phyloP scores from a whole-genome alignment of 2,329 filamentous ascomycete genomes.

The Fusarium gaditjirri region DNA sequence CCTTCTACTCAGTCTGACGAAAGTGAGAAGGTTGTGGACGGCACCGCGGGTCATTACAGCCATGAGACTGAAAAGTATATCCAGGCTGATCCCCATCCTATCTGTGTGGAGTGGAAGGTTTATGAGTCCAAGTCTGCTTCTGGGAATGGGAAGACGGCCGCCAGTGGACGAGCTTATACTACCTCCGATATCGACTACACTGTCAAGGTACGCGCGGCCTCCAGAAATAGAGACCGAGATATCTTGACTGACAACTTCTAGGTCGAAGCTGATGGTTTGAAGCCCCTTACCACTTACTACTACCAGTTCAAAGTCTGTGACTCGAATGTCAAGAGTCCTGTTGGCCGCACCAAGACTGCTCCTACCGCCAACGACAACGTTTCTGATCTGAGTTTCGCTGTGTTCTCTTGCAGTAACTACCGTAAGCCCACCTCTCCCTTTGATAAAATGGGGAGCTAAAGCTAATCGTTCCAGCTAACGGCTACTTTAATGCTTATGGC shows the following conservation, averaged over 20 bases:
- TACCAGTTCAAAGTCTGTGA: slow-evolving; percentile 77
- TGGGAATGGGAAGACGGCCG: slow-evolving; percentile 53
- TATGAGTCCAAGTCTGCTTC: slow-evolving; percentile 52
- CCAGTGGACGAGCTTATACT: slow-evolving; percentile 71
- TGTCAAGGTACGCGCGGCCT: slow-evolving; percentile 63
- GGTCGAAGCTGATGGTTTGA: slow-evolving; percentile 72
- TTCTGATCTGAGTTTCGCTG: slow-evolving; percentile 68
- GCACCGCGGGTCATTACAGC: slow-evolving; percentile 56
- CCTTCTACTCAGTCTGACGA: slow-evolving; percentile 57
- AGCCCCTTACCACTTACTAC: slow-evolving; percentile 72
- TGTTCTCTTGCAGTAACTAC: slow-evolving; percentile 78
- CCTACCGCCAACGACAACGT: slow-evolving; percentile 67
- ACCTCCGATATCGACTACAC: slow-evolving; percentile 81
- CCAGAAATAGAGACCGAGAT: accelerated
- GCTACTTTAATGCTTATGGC: slow-evolving; percentile 70
- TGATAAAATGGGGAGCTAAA: accelerated
- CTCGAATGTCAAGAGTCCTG: slow-evolving; percentile 67
- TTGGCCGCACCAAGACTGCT: slow-evolving; percentile 77
- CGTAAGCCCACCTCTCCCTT: slow-evolving; percentile 36
- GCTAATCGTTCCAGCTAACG: slow-evolving; percentile 42
- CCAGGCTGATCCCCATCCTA: slow-evolving; percentile 57
- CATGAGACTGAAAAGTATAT: slow-evolving; percentile 59
- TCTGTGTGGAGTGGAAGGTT: slow-evolving; percentile 75
- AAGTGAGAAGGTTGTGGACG: slow-evolving; percentile 50
- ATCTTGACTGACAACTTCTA: slow-evolving; percentile 40